Percentiles rank a stretch among this genome's conserved stretches.
Conservation (phyloP, 805 yeast genomes). For the Myxozyma nipponensis region DNA sequence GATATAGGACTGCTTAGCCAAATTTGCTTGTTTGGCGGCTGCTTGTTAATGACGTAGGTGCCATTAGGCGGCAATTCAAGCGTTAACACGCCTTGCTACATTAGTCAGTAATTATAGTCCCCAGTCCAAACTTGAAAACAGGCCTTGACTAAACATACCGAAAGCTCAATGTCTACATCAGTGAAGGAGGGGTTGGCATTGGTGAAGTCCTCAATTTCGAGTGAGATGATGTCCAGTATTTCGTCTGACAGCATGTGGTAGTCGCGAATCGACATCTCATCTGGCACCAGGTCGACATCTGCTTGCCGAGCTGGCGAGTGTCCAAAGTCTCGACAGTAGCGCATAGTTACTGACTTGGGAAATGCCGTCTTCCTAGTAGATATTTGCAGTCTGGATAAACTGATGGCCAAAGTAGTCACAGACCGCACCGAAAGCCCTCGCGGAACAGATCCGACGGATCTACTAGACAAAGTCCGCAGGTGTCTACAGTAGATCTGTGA, state of each 20-base stretch:
- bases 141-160: constrained; percentile 39
- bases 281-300: constrained; percentile 9
- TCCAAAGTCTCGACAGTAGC: too few relatives aligned
- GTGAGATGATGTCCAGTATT: constrained; percentile 65
- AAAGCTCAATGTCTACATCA: constrained; percentile 65
- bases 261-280: constrained; percentile 35
- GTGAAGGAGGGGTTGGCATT: constrained; percentile 49
- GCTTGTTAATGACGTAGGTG: constrained; percentile 88
- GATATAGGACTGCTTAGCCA: constrained; percentile 93
- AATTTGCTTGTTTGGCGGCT: constrained; percentile 95
- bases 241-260: constrained; percentile 64
- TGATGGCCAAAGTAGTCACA: too few relatives aligned
- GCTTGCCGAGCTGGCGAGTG: too few relatives aligned
- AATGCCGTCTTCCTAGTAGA: too few relatives aligned
- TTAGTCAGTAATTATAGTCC: neutral
- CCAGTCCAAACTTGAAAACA: neutral
- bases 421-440: too few relatives aligned
- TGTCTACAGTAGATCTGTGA: too few relatives aligned
- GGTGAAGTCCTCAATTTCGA: constrained; percentile 61
- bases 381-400: too few relatives aligned
- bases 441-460: too few relatives aligned
- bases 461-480: too few relatives aligned
- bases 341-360: too few relatives aligned
- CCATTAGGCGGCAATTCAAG: constrained; percentile 68
- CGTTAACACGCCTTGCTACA: constrained; percentile 76